phyloP scores from a whole-genome alignment of 2,329 filamentous ascomycete species.

The Aureobasidium sp. region DNA sequence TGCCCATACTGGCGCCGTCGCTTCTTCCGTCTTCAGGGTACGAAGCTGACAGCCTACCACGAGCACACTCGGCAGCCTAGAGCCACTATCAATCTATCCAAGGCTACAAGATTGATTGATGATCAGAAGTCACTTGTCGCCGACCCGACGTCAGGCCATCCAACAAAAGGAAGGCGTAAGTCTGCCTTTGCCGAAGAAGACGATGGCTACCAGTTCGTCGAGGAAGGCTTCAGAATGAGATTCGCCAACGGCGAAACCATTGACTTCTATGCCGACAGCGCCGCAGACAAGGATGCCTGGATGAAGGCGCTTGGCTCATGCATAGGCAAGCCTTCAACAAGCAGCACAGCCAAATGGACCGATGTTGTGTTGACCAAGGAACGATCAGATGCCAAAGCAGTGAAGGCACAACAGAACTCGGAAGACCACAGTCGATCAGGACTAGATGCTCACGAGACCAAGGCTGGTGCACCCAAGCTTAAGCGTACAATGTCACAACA shows the following conservation, averaged over 20 bases:
- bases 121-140: conserved; percentile 78
- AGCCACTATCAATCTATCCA: conserved; percentile 91
- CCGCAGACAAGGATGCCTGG: conserved; percentile 85
- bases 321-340: conserved; percentile 50
- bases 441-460: conserved; percentile 22
- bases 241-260: conserved; percentile 98
- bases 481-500: conserved; percentile 18
- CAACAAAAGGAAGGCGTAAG: conserved; percentile 62
- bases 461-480: conserved; percentile 14
- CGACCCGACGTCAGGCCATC: conserved; percentile 66
- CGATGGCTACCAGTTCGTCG: conserved; percentile 99
- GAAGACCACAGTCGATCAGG: conserved; percentile 19
- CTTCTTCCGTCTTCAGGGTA: conserved; percentile 89
- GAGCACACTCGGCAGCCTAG: conserved; percentile 92
- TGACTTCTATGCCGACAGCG: conserved; percentile 92
- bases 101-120: conserved; percentile 88
- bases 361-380: conserved; percentile 46
- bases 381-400: conserved; percentile 17
- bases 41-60: conserved; percentile 90
- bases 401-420: background rate
- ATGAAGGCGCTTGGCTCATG: conserved; percentile 78
- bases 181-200: conserved; percentile 97
- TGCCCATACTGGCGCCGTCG: conserved; percentile 98
- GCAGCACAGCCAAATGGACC: conserved; percentile 50
- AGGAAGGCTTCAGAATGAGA: conserved; percentile 96